Evolutionary conservation across 2,329 filamentous ascomycete genomes (phyloP), one percentile per base, ranked within the genome.

Genomic region (Exophiala aquamarina): DNA sequence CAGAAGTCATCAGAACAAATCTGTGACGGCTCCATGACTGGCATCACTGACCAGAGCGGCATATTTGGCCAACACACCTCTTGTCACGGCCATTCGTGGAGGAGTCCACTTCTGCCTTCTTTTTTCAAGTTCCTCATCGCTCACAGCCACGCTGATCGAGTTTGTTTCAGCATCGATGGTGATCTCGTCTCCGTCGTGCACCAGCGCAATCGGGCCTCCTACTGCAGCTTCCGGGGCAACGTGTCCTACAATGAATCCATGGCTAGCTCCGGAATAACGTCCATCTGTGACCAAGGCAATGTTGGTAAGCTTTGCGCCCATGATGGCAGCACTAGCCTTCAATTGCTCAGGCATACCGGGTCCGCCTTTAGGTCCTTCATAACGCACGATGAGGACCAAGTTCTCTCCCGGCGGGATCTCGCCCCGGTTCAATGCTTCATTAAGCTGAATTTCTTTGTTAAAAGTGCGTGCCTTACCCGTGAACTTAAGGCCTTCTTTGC

Each of bases 301-400:
- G 61, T 95, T 95, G 42, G 76, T 88, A 42, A 97, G 74, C 10
- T 87, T 87, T 1, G 92, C 92, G 39, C 92, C 92, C 86, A 95
- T 95, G 58, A 97, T 88, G 14, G 91, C 89, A 0, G 90, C 90
- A 49, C 82, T 87, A 9, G 92, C 88, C 65, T 87, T 89, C 35
- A 97, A 78, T 69, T 95, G 90, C 70, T 97, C 92, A 2, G 91
- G 92, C 92, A 97, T 97, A 34, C 92, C 92, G 0, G 92, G 92
- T 0, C 92, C 92, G 53, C 92, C 92, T 64, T 89, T 91, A 10
- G 92, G 92, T 0, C 92, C 92, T 66, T 97, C 92, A 65, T 96
- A 96, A 17, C 92, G 84, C 44, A 97, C 90, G 23, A 96, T 83
- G 20, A 96, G 74, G 15, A 96, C 92, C 11, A 95, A 77, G 63